These are phyloP conservation scores for Warburgia ugandensis DNA, from an alignment of 164 flowering plant genomes.

Conservation along the genomic window DNA sequence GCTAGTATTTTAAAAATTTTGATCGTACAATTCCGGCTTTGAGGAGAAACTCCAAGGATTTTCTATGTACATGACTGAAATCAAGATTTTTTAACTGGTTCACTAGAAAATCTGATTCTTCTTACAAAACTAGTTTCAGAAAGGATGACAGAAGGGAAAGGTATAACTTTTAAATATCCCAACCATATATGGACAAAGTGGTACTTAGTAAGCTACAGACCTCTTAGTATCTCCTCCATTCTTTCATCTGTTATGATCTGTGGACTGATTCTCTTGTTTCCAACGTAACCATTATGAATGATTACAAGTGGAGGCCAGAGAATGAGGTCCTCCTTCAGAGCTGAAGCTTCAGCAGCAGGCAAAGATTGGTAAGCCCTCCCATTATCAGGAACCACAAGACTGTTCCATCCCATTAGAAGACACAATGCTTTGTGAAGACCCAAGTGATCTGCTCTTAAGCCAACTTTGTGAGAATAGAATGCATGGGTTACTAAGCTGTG, in stretches of 20 bases:
- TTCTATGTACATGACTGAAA: too few relatives aligned
- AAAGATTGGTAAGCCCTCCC: constrained; percentile 25
- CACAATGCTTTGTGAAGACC: constrained; percentile 75
- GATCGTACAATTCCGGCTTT: too few relatives aligned
- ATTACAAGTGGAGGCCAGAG: constrained; percentile 74
- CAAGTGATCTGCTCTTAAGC: constrained; percentile 49
- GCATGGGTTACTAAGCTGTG: constrained; percentile 49
- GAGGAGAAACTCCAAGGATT: too few relatives aligned
- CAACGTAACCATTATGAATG: constrained; percentile 48
- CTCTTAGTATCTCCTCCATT: constrained; percentile 39
- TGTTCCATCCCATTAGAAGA: constrained; percentile 64
- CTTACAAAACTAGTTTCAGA: neutral
- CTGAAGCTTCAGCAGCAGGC: constrained; percentile 33
- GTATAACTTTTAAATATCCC: neutral
- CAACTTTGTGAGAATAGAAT: constrained; percentile 31
- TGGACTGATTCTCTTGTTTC: constrained; percentile 21
- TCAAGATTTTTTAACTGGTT: too few relatives aligned
- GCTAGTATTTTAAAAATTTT: too few relatives aligned
- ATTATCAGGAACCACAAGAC: constrained; percentile 19
- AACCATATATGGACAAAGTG: neutral
- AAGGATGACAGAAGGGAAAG: neutral
- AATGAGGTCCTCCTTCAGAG: constrained; percentile 55
- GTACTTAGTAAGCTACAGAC: constrained; percentile 30
- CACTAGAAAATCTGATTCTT: too few relatives aligned
- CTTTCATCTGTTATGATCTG: constrained; percentile 33